These are phyloP conservation scores for Diddensiella transvaalensis DNA, from an alignment of 805 yeast species.

Conservation along the genomic window DNA sequence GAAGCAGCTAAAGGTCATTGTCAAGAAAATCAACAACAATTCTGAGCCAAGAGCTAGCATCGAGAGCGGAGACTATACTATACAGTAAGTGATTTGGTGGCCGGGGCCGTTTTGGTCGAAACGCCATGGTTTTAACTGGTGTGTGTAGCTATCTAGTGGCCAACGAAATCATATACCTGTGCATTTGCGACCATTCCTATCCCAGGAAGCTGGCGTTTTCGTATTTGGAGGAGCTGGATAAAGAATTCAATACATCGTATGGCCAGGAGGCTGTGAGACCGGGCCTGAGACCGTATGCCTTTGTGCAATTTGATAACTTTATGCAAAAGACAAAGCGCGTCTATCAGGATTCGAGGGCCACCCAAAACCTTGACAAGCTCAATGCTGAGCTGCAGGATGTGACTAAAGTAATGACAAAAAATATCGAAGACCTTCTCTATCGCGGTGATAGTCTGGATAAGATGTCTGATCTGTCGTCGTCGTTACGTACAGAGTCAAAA, in stretches of 20 bases:
- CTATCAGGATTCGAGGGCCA: slow-evolving; percentile 89
- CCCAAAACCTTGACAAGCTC: slow-evolving; percentile 77
- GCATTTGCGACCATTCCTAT: slow-evolving; percentile 72
- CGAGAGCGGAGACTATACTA: slow-evolving; percentile 68
- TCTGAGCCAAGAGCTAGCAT: slow-evolving; percentile 83
- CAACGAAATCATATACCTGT: slow-evolving; percentile 68
- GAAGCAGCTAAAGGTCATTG: slow-evolving; percentile 74
- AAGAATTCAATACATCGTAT: slow-evolving; percentile 77
- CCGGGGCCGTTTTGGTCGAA: no score
- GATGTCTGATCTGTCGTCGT: slow-evolving; percentile 82
- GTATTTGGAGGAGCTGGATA: slow-evolving; percentile 74
- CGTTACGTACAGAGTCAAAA: slow-evolving; percentile 74
- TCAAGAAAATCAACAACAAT: slow-evolving; percentile 69
- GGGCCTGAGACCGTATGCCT: slow-evolving; percentile 83
- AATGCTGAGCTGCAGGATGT: slow-evolving; percentile 91
- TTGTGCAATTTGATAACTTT: slow-evolving; percentile 67
- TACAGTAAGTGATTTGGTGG: slow-evolving; percentile 42
- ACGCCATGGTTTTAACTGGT: not conserved
- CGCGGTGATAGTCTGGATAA: slow-evolving; percentile 90
- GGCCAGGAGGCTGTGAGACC: slow-evolving; percentile 62
- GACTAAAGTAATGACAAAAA: slow-evolving; percentile 91
- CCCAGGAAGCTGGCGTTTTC: slow-evolving; percentile 89
- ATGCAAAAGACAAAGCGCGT: slow-evolving; percentile 82
- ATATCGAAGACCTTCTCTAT: slow-evolving; percentile 89
- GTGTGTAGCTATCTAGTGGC: slow-evolving; percentile 52